Base-by-base conservation (phyloP, 345 rosid genomes). In the Citrus hindsii region DNA sequence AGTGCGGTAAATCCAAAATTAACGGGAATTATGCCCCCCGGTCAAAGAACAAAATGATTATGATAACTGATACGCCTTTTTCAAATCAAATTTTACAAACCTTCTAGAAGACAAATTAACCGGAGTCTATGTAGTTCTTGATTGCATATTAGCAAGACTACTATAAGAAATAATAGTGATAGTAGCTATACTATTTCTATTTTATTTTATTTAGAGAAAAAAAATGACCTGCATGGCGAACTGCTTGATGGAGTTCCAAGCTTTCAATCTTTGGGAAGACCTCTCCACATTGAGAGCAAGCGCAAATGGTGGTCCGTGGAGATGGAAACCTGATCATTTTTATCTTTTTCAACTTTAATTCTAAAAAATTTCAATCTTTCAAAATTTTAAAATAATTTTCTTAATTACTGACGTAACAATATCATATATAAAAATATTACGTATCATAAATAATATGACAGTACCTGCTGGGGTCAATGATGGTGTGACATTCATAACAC, bases 391-490 rank as follows among this genome's bases (percentile, higher is more conserved):
- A 55, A 24, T 61, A 24, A n/a, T 19, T 10, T 24, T 13, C 19
- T 9, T 18, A 38, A 37, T 38, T 7, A 46, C 51, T 46, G 18
- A 46, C 18, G 18, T 12, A 3, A 46, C 18, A 46, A 13, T 13
- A 13, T 46, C 16, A 46, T 13, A 46, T 46, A 9, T 30, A 22
- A 25, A 19, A 21, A 55, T 9, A 38, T 24, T n/a, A 59, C 9
- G 8, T 38, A 2, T 25, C 18, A 59, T 9, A 66, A 69, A 28
- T 8, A 51, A 30, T 22, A 6, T 1, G 5, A 9, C 12, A 59
- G 10, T 70, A 96, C 99, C 98, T 89, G 95, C 93, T 87, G 30
- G 98, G 97, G 87, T 96, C 99, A 78, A 94, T 92, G 81, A 94
- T 90, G 88, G 88, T 91, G 86, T 85, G 98, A 80, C 99, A 96